Evolutionary conservation across 2,329 filamentous ascomycete species (phyloP), one percentile per base, ranked within the genome.

Genomic region (Paracoccidioides brasiliensis): DNA sequence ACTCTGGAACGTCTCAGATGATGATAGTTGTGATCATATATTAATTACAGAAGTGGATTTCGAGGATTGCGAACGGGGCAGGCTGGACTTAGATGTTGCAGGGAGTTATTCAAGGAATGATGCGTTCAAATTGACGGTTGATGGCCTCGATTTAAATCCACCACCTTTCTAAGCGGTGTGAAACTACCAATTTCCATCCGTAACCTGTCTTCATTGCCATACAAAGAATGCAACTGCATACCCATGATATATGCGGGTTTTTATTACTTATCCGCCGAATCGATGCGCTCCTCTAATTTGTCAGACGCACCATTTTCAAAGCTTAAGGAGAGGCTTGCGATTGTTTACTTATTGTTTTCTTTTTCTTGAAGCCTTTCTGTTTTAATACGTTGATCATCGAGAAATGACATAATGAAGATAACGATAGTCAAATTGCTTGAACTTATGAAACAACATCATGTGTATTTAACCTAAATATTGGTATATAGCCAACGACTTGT

Each of bases 101-200:
- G 90, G 90, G 0, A 90, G 85, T 66, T 95, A 95, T 69, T 90
- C 88, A 2, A 79, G 89, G 67, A 86, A 79, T 59, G 83, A 84
- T 66, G 74, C 79, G 14, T 84, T 84, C 64, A 76, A 76, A 60
- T 65, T 84, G 55, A 78, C 71, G 0, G 81, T 84, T 3, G 76
- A 82, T 53, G 81, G 81, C 0, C 62, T 84, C 62, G 80, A 83
- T 64, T 62, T 84, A 50, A 75, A 72, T 55, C 81, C 81, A 5
- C 80, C 80, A n/a, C 78, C 80, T 14, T 40, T 52, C 37, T 59
- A 57, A 15, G 2, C 15, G 2, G 15, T 28, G 7, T 52, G 2
- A n/a, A n/a, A 10, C 4, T 52, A 30, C 7, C 28, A 12, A 30
- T 40, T 40, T 41, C 1, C 28, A 41, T 28, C 49, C 10, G 5